A percentile compares a stretch with the other conserved stretches of the same genome.
phyloP scores from a whole-genome alignment of 176 grass and related monocot species.

The Oryza meridionalis region DNA sequence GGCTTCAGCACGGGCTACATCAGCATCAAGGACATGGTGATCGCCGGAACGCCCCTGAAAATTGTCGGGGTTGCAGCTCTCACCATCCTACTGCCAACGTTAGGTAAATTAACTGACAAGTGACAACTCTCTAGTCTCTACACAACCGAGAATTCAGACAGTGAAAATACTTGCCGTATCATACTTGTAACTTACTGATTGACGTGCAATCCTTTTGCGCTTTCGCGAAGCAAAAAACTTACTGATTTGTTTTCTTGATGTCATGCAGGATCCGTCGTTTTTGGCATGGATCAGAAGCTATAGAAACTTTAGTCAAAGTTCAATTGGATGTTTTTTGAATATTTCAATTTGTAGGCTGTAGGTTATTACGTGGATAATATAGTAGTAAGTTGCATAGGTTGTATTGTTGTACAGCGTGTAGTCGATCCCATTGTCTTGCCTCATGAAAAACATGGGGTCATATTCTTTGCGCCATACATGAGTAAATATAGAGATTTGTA shows the following conservation, averaged over 20 bases:
- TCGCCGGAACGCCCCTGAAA: constrained; percentile 67
- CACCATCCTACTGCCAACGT: constrained; percentile 63
- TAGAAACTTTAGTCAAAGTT: constrained; percentile 1
- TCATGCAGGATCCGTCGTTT: constrained; percentile 40
- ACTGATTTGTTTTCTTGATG: background rate
- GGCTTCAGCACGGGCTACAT: constrained; percentile 72
- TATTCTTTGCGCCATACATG: background rate
- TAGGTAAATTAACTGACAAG: constrained; percentile 59
- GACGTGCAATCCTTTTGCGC: too few species aligned
- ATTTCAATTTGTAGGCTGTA: background rate
- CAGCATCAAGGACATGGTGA: constrained; percentile 69
- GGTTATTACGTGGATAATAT: background rate
- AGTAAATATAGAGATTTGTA: background rate
- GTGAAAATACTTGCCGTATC: background rate
- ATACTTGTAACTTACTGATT: background rate
- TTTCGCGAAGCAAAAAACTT: too few species aligned
- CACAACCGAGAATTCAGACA: background rate
- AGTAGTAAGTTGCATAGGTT: background rate
- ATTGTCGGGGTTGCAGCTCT: constrained; percentile 51
- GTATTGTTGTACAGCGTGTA: constrained; percentile 28
- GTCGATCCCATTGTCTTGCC: background rate
- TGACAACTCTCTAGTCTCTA: too few species aligned
- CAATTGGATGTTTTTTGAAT: constrained; percentile 11
- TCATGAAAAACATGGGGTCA: constrained; percentile 21
- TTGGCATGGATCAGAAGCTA: constrained; percentile 16